A percentile compares a stretch with the other conserved stretches of the same genome.
phyloP scores from a whole-genome alignment of 345 rosid genomes.

The Eucalyptus camaldulensis region DNA sequence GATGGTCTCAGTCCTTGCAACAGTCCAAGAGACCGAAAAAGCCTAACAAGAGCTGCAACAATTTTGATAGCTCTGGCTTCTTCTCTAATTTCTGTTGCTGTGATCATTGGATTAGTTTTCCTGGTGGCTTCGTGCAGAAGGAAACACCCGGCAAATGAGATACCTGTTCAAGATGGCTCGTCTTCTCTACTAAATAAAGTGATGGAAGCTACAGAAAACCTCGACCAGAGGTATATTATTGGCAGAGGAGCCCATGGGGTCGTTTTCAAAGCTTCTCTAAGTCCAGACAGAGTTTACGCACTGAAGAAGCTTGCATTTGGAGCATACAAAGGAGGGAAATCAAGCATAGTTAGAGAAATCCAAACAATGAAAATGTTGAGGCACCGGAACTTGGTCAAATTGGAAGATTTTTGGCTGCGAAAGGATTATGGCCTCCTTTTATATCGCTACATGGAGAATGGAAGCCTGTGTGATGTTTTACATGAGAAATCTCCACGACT shows the following conservation, averaged over 20 bases:
- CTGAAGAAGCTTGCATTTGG: constrained; percentile 44
- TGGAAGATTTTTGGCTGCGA: constrained; percentile 75
- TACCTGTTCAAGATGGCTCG: constrained; percentile 26
- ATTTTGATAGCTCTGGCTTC: constrained; percentile 29
- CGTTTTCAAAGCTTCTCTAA: constrained; percentile 52
- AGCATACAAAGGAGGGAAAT: constrained; percentile 26
- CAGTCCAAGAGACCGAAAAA: constrained; percentile 1
- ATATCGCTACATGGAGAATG: constrained; percentile 58
- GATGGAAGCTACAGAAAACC: constrained; percentile 62
- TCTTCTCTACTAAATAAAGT: constrained; percentile 39
- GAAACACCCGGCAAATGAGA: constrained; percentile 18
- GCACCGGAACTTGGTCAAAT: constrained; percentile 60
- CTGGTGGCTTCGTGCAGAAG: constrained; percentile 8
- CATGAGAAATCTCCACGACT: constrained; percentile 15
- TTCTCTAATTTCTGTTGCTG: constrained; percentile 3
- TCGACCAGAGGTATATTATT: constrained; percentile 39
- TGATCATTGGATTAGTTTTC: constrained; percentile 22
- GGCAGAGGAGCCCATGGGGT: constrained; percentile 79
- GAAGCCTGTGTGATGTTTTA: constrained; percentile 58
- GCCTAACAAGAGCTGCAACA: constrained; percentile 14
- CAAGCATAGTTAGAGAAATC: constrained; percentile 56
- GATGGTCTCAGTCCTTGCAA: constrained; percentile 23
- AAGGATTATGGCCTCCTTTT: constrained; percentile 58
- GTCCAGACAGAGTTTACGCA: constrained; percentile 33
- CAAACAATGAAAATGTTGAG: constrained; percentile 45